Percentiles rank a stretch among this genome's conserved stretches.
These are phyloP conservation scores for Claviceps arundinis DNA, from an alignment of 2,329 filamentous ascomycete species.

Conservation along the genomic window DNA sequence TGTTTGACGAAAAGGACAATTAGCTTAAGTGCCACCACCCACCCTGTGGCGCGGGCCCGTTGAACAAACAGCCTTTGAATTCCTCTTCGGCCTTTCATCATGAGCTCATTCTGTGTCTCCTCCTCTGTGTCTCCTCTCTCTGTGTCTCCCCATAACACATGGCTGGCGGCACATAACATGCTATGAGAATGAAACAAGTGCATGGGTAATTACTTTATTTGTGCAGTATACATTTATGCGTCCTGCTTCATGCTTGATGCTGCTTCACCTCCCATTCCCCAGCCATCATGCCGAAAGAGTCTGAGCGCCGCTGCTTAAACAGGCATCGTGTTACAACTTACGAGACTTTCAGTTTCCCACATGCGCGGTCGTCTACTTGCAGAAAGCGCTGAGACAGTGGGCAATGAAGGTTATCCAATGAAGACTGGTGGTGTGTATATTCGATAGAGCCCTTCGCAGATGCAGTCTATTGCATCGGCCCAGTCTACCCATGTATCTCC, in stretches of 20 bases:
- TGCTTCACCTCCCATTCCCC: not conserved
- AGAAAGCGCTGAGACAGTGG: not conserved
- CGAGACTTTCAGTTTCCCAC: too few species aligned
- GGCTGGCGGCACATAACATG: not conserved
- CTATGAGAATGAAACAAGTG: not conserved
- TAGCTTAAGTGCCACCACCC: not conserved
- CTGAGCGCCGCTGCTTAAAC: not conserved
- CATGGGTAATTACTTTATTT: not conserved
- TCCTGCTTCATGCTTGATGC: not conserved
- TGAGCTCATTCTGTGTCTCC: not conserved
- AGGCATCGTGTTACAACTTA: too few species aligned
- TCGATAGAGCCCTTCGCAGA: not conserved
- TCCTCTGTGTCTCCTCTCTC: not conserved
- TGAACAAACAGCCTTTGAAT: too few species aligned
- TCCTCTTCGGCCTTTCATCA: too few species aligned
- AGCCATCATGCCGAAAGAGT: not conserved
- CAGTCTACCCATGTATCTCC: not conserved
- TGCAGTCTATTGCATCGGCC: not conserved
- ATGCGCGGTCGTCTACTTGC: not conserved
- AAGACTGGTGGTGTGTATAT: not conserved
- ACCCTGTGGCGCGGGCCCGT: not conserved
- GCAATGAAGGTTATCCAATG: not conserved
- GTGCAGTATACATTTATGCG: not conserved
- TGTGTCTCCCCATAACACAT: not conserved
- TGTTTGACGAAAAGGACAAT: conserved; percentile 1